These are phyloP conservation scores for Oryza longistaminata DNA, from an alignment of 176 grass and related monocot genomes.

Conservation along the genomic window DNA sequence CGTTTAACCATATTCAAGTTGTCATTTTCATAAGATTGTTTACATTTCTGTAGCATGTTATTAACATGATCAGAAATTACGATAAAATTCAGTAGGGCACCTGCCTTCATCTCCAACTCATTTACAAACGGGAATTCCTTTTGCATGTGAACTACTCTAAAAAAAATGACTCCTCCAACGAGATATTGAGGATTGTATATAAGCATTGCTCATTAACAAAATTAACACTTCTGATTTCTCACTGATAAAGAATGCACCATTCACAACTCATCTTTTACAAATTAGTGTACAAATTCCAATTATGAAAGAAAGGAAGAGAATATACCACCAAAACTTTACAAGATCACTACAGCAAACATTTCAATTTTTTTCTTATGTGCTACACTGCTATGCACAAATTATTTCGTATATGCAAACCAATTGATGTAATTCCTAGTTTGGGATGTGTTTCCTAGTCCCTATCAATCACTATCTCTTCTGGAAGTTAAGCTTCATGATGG, in stretches of 20 bases:
- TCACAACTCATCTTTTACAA: neutral
- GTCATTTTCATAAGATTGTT: too few relatives aligned
- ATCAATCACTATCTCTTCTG: constrained; percentile 51
- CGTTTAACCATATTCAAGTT: too few relatives aligned
- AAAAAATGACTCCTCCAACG: neutral
- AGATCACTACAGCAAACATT: neutral
- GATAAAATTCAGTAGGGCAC: too few relatives aligned
- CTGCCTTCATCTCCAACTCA: too few relatives aligned
- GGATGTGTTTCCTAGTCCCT: neutral
- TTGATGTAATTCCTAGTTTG: neutral
- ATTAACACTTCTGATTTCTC: neutral
- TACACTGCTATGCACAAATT: neutral
- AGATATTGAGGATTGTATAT: neutral
- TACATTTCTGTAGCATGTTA: too few relatives aligned
- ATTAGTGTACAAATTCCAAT: neutral
- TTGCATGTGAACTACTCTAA: too few relatives aligned
- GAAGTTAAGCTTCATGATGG: constrained; percentile 68
- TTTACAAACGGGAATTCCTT: neutral
- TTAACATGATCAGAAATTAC: too few relatives aligned
- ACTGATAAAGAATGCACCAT: neutral
- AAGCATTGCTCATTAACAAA: neutral
- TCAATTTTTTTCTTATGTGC: neutral
- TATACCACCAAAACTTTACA: neutral
- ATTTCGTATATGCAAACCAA: neutral
- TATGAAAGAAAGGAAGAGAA: neutral